Evolutionary conservation across 768 basidiomycete species (phyloP), one percentile per base, ranked within the genome.

Genomic region (Suillus tomentosus): DNA sequence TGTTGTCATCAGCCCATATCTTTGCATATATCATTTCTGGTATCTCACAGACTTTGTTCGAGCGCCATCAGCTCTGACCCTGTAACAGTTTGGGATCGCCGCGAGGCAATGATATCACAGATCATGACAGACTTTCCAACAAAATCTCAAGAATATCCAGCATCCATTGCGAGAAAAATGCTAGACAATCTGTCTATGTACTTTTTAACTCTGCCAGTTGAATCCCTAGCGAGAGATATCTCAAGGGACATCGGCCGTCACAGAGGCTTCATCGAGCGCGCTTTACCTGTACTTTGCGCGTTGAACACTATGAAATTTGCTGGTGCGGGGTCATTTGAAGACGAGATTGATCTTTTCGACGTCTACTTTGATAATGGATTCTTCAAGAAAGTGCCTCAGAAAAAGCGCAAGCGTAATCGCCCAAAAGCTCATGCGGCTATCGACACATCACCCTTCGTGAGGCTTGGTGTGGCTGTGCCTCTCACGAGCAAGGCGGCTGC

Each of bases 111-210:
- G 24, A 63, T 67, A 47, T 22, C 40, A 47, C 75, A 68, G 70
- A 75, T 82, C 36, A 19, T 80, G n/a, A 65, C 72, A 17, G 60
- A 64, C 17, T 82, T 79, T 60, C 81, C 80, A 2, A 62, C 57
- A 0, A 68, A 68, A 51, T 65, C 71, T 8, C 66, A 67, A 15
- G 68, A 63, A 19, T 68, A 75, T 54, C 63, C 57, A 15, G 10
- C 53, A 3, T 78, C 79, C 3, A 62, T 24, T 34, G 62, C 69
- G 19, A 53, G 45, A 31, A 63, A 53, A 19, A 60, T 80, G 34
- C 66, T 79, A 45, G 65, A 48, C 11, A 62, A 65, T 24, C 65
- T 80, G 45, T 73, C 75, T 4, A 64, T 68, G 17, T 65, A 62
- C 61, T 58, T 77, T 0, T 67, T 71, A 61, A 57, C 73, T 61